A percentile compares a stretch with the other conserved stretches of the same genome.
phyloP scores from a whole-genome alignment of 495 filamentous ascomycete species.

The Lichina pygmaea region DNA sequence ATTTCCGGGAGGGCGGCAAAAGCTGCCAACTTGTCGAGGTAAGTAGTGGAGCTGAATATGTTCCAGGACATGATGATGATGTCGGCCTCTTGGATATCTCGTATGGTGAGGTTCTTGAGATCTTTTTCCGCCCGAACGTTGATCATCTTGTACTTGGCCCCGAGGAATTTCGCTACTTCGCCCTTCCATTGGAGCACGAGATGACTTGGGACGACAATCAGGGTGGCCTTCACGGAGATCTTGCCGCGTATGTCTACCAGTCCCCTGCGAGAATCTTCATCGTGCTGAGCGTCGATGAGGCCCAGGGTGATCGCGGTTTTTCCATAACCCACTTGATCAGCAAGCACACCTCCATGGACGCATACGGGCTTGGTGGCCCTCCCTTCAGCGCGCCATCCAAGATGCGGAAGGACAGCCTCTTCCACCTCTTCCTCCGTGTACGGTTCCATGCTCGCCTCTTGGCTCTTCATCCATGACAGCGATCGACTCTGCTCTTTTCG shows the following conservation, averaged over 20 bases:
- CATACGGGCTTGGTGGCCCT: conserved; percentile 20
- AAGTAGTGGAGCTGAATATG: conserved; percentile 18
- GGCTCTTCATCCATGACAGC: conserved; percentile 35
- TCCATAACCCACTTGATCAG: conserved; percentile 56
- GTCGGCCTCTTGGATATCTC: conserved; percentile 19
- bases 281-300: conserved; percentile 25
- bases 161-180: conserved; percentile 34
- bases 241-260: conserved; percentile 1
- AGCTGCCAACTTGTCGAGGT: conserved; percentile 20
- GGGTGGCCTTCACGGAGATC: conserved; percentile 32
- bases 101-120: conserved; percentile 13
- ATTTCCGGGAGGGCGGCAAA: conserved; percentile 23
- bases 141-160: conserved; percentile 14
- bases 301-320: conserved; percentile 55
- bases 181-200: conserved; percentile 38
- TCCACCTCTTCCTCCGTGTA: conserved; percentile 43
- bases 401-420: conserved; percentile 27
- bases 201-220: conserved; percentile 37
- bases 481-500: conserved; percentile 31
- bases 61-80: conserved; percentile 28
- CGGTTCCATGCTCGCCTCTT: conserved; percentile 21
- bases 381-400: conserved; percentile 37
- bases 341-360: conserved; percentile 41
- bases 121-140: conserved; percentile 11
- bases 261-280: conserved; percentile 8